Base-by-base conservation (phyloP, 164 flowering plant species). In the Stephania yunnanensis region DNA sequence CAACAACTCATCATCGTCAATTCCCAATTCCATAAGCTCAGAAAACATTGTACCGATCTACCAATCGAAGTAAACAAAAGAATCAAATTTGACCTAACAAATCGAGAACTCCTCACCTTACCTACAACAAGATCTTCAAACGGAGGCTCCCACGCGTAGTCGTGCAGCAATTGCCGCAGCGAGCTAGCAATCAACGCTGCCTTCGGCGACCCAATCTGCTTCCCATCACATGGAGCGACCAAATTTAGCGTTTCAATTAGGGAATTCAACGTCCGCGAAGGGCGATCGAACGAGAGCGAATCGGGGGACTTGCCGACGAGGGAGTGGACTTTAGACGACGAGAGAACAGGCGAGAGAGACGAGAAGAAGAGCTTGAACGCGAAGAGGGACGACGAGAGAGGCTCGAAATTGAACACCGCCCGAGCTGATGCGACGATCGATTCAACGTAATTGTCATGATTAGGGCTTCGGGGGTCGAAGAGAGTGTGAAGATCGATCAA, bases 311-410 rank as follows among this genome's bases (percentile, higher is more conserved):
- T 82, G 61, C 82, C 78, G 65, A 83, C 77, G 55, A 81, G 72
- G 71, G 66, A 79, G 78, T 80, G 86, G 78, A 91, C 83, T 48
- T 82, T 82, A 46, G 95, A 87, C 76, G 88, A 77, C 63, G 93
- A 92, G 30, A 85, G 86, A 30, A 87, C 78, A 45, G 94, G 93
- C 11, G 94, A 87, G 50, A 93, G 93, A 17, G 96, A 90, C 69
- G 98, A 93, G 79, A 88, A 86, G 90, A 91, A 93, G 85, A 87
- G 79, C 73, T 83, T 89, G 86, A 86, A 92, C 22, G 99, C 80
- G 77, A 88, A 91, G 71, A 95, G 93, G 7, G 99, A 87, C 20
- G 86, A 45, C 7, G 95, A 89, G 73, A 90, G 87, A 2, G 88
- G 75, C 4, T 88, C 81, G 80, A 89, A 86, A 29, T 83, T 75